Evolutionary conservation across 139 green algal species (phyloP).

Genomic region (Deuterostichococcus epilithicus): DNA sequence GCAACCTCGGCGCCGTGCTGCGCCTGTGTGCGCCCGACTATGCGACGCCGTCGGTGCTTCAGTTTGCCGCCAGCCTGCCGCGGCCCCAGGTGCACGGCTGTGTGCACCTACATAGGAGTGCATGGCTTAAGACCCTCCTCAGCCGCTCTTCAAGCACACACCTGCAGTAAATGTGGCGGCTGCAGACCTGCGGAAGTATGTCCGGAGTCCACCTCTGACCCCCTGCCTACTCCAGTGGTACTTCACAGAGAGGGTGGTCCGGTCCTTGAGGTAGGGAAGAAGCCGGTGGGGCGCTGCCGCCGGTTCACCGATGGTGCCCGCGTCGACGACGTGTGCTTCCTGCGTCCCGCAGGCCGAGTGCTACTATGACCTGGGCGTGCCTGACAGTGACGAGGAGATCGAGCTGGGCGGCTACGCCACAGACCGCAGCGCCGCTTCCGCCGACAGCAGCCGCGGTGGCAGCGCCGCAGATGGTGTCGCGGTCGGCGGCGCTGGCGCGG

Average conservation of each 20-base stretch:
- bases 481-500: no score
- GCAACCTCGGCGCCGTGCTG: conserved; percentile 70
- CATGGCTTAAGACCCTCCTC: no score
- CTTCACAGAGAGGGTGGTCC: no score
- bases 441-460: no score
- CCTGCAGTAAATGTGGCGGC: not conserved
- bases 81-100: conserved; percentile 28
- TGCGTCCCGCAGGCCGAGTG: conserved; percentile 21
- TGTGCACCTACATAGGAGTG: not conserved
- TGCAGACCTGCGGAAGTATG: not conserved
- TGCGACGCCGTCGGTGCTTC: conserved; percentile 38
- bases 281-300: no score
- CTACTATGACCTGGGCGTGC: conserved; percentile 41
- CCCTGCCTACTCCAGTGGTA: no score
- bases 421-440: not conserved
- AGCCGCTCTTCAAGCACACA: not conserved
- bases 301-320: no score
- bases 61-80: conserved; percentile 59
- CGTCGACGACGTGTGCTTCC: no score
- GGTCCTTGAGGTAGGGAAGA: no score
- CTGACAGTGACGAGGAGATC: conserved; percentile 49
- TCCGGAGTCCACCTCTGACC: not conserved
- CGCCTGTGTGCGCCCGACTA: conserved; percentile 57
- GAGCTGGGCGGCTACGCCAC: conserved; percentile 12
- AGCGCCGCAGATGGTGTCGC: not conserved